These are phyloP conservation scores for Nyssa sinensis DNA, from an alignment of 148 eudicot genomes.

Conservation along the genomic window DNA sequence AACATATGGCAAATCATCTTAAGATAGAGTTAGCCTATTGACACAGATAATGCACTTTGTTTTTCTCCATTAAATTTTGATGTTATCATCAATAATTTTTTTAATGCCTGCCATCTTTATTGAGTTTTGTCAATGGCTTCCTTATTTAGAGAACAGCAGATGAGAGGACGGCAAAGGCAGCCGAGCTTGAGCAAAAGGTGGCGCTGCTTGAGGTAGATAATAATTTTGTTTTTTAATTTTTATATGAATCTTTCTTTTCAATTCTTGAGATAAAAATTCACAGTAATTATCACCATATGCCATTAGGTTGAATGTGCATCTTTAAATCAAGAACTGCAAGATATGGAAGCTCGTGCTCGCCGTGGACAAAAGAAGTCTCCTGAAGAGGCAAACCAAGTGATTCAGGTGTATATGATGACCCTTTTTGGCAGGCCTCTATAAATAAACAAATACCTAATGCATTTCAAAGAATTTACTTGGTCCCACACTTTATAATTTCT, in stretches of 20 bases:
- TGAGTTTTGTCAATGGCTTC: constrained; percentile 25
- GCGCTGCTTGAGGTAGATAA: constrained; percentile 86
- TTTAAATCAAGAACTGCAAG: constrained; percentile 95
- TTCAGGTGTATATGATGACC: constrained; percentile 54
- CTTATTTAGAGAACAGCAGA: constrained; percentile 77
- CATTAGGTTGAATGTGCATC: constrained; percentile 88
- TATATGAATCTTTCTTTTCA: neutral
- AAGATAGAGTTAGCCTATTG: neutral
- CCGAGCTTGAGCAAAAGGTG: constrained; percentile 94
- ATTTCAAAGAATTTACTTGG: neutral
- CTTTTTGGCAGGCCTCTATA: neutral
- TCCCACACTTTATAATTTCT: no score
- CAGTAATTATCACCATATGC: constrained; percentile 16
- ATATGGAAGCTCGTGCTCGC: constrained; percentile 89
- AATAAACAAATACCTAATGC: neutral
- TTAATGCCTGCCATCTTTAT: neutral
- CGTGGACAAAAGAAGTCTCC: constrained; percentile 94
- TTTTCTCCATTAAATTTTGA: constrained; percentile 2
- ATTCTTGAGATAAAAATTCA: neutral
- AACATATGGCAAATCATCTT: neutral
- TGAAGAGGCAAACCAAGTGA: constrained; percentile 87
- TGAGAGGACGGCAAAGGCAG: constrained; percentile 83
- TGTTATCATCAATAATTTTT: neutral
- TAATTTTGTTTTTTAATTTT: neutral
- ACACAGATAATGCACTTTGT: neutral